These are phyloP conservation scores for Calonectria pauciramosa DNA, from an alignment of 2,329 filamentous ascomycete genomes.

Conservation along the genomic window DNA sequence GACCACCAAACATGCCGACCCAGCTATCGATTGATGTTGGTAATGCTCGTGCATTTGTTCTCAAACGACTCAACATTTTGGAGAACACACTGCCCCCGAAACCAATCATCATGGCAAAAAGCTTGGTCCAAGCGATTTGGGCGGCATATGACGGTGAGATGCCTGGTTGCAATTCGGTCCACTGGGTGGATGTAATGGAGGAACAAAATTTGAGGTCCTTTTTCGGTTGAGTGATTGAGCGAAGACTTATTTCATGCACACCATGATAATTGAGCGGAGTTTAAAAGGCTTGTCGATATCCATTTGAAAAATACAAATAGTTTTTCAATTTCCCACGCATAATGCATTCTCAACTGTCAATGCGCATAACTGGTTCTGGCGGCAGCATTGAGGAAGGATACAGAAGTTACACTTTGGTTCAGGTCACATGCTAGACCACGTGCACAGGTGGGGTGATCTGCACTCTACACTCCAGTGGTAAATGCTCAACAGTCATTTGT, in stretches of 20 bases:
- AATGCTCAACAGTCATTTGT: conserved; percentile 28
- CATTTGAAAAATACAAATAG: not conserved
- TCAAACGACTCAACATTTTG: conserved; percentile 53
- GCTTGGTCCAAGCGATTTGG: conserved; percentile 58
- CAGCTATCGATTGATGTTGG: conserved; percentile 53
- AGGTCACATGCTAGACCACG: conserved; percentile 1
- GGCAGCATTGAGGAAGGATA: not conserved
- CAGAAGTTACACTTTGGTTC: not conserved
- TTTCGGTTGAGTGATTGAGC: conserved; percentile 45
- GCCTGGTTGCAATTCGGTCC: conserved; percentile 49
- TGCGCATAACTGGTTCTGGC: not conserved
- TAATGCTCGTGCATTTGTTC: conserved; percentile 55
- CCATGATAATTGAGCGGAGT: not conserved
- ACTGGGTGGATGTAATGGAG: conserved; percentile 61
- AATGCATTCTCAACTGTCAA: not conserved
- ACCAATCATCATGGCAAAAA: conserved; percentile 57
- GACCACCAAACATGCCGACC: conserved; percentile 34
- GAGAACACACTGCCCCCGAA: conserved; percentile 58
- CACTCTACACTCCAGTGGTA: conserved; percentile 7
- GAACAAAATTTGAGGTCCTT: conserved; percentile 49
- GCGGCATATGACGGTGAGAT: conserved; percentile 55
- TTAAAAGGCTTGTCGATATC: not conserved
- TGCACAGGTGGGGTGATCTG: conserved; percentile 4
- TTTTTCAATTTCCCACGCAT: not conserved
- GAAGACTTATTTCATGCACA: not conserved